Base-by-base conservation (phyloP, 2,329 filamentous ascomycete genomes). In the Apiospora sp. region DNA sequence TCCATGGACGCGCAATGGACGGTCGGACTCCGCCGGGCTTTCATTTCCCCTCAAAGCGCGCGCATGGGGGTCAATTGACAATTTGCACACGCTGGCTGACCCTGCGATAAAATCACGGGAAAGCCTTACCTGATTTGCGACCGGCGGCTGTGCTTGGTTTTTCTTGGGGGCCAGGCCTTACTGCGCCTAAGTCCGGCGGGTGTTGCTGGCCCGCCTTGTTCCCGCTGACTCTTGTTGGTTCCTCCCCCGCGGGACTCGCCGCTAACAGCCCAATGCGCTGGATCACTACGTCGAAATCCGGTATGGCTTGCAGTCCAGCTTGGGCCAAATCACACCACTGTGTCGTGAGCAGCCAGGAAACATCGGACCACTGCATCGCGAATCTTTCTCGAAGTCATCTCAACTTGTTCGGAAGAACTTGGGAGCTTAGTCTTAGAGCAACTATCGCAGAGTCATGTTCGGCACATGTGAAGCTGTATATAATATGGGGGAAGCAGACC, bases 321-420 rank as follows among this genome's bases (percentile, higher is more conserved):
- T 64, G 58, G 68, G n/a, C 72, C 41, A 73, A 61, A 76, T 76
- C 75, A 75, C 46, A 68, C 75, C 74, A 76, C 70, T 34, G 61
- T 75, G 73, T 73, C 74, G 72, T 75, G 75, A 76, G 73, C 71
- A 13, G 72, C 69, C 43, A 70, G 44, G 16, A 69, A 58, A 71
- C 58, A 73, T 76, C 75, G 69, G 67, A 69, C 74, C 73, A 76
- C 71, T 48, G 64, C 44, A 64, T 64, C 58, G 58, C 58, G 58
- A 41, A 64, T 64, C 58, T 64, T 64, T 34, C 41, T 64, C 58
- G 58, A 64, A 64, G 34, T 19, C 12, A 37, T 61, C 54, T 37
- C 3, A 22, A 22, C 54, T 61, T 34, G 16, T 22, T 61, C 54
- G 30, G 54, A 61, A n/a, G 27, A 30, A 19, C 16, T 58, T 58